Evolutionary conservation across 164 flowering plant genomes (phyloP), one percentile per base, ranked within the genome.

Genomic region (Taxillus chinensis): DNA sequence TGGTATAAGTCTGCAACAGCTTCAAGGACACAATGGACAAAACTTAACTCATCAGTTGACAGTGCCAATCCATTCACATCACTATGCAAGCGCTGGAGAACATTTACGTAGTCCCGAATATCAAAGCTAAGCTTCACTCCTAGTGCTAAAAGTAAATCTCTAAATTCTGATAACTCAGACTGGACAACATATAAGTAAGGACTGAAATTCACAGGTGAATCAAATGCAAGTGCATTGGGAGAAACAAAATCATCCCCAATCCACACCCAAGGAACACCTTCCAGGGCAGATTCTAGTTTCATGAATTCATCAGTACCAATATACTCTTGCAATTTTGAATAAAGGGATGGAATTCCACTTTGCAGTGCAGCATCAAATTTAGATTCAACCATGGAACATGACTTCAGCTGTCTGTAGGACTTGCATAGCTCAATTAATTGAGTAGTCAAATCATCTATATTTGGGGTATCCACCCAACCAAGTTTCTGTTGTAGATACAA

Each of bases 151-250:
- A 92, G 87, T 82, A 92, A 75, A 62, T 80, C 87, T 69, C 80
- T 81, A 65, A 80, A 92, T 38, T 78, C 82, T 54, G 90, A 80
- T 73, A 92, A 65, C 79, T 92, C 98, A 59, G 96, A 86, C 50
- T 96, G 98, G 37, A 92, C 98, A 66, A 79, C 98, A 79, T 87
- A 90, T 67, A 92, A 68, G 70, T 88, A 92, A 5, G 98, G 98
- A 69, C 81, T 78, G 71, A 82, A 92, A 69, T 88, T 87, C 67
- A 90, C 93, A 53, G 98, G 98, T 11, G 98, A 88, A 71, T 92
- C 96, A 81, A 88, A 92, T 58, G 98, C 98, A 71, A 92, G 96
- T 39, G 78, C 83, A 68, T 71, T 74, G 46, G 96, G 73, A 16
- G 75, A 67, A 42, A 92, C 86, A 78, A 92, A 92, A 73, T 85